Conservation (phyloP, 306 rosid species). For the Vigna nakashimae region DNA sequence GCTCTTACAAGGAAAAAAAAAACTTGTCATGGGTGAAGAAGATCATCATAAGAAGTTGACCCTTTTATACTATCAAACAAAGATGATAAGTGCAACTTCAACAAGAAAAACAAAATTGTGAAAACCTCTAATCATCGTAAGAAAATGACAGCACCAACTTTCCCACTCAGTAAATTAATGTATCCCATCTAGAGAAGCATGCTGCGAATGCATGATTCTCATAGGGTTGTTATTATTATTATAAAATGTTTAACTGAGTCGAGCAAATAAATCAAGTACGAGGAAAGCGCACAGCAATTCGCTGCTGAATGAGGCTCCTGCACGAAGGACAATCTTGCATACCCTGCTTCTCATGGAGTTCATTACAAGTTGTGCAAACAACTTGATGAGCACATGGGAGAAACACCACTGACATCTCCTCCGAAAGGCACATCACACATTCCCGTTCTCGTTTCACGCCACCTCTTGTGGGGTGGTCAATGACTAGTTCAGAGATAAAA, state of each 20-base stretch:
- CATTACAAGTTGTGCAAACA: slow-evolving; percentile 87
- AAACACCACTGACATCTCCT: slow-evolving; percentile 86
- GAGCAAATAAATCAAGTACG: slow-evolving; percentile 47
- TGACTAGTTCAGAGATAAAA: slow-evolving; percentile 52
- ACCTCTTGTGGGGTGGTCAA: slow-evolving; percentile 54
- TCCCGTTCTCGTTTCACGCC: slow-evolving; percentile 79
- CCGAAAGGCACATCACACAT: slow-evolving; percentile 93
- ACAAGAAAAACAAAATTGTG: background rate
- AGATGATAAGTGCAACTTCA: background rate
- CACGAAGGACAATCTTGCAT: slow-evolving; percentile 94
- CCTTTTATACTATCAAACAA: background rate
- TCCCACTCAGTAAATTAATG: slow-evolving; percentile 50
- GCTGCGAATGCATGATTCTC: slow-evolving; percentile 58
- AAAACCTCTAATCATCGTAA: slow-evolving; percentile 10
- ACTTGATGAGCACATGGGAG: slow-evolving; percentile 91
- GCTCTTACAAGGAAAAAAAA: background rate
- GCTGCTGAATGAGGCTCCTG: slow-evolving; percentile 80
- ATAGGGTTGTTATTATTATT: slow-evolving; percentile 47
- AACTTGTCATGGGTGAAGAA: background rate
- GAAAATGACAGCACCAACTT: slow-evolving; percentile 32
- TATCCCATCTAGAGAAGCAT: slow-evolving; percentile 51
- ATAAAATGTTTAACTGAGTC: slow-evolving; percentile 51
- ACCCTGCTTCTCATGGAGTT: slow-evolving; percentile 87
- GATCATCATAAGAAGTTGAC: background rate
- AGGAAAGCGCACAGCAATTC: slow-evolving; percentile 71